These are phyloP conservation scores for Lactarius quietus DNA, from an alignment of 768 basidiomycete species.

Conservation along the genomic window DNA sequence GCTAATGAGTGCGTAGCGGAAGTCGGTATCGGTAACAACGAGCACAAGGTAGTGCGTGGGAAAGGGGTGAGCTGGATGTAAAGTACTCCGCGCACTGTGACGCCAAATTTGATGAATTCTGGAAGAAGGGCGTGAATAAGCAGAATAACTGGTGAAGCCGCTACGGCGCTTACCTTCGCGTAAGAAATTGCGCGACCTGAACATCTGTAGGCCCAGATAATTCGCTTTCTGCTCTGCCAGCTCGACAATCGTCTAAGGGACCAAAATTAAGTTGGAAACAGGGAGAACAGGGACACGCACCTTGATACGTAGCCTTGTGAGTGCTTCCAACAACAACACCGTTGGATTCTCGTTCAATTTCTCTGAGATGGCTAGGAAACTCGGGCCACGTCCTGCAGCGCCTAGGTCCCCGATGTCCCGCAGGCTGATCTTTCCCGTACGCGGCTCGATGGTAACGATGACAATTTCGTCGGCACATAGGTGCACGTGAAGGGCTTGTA, in stretches of 20 bases:
- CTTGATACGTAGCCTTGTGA: constrained; percentile 56
- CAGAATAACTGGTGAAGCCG: neutral
- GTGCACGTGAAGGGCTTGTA: constrained; percentile 59
- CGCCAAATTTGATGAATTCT: constrained; percentile 74
- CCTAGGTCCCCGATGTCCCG: constrained; percentile 80
- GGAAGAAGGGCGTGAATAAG: constrained; percentile 12
- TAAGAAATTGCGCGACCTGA: constrained; percentile 62
- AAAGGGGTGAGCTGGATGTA: constrained; percentile 79
- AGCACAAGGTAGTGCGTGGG: constrained; percentile 82
- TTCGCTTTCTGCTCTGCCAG: constrained; percentile 81
- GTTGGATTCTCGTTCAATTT: constrained; percentile 68
- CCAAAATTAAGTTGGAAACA: neutral
- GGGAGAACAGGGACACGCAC: constrained; percentile 41
- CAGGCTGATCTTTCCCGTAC: constrained; percentile 75
- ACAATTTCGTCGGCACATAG: constrained; percentile 76
- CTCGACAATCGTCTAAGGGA: constrained; percentile 72
- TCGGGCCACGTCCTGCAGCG: constrained; percentile 65
- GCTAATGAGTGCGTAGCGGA: constrained; percentile 79
- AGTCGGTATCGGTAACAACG: constrained; percentile 71
- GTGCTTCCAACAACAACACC: constrained; percentile 49
- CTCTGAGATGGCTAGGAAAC: constrained; percentile 55
- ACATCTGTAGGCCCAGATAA: constrained; percentile 77
- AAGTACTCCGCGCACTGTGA: constrained; percentile 54
- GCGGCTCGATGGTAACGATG: constrained; percentile 69
- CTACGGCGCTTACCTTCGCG: constrained; percentile 48